Evolutionary conservation across 2,329 filamentous ascomycete genomes (phyloP), one percentile per base, ranked within the genome.

Genomic region (Plectosphaerella plurivora): DNA sequence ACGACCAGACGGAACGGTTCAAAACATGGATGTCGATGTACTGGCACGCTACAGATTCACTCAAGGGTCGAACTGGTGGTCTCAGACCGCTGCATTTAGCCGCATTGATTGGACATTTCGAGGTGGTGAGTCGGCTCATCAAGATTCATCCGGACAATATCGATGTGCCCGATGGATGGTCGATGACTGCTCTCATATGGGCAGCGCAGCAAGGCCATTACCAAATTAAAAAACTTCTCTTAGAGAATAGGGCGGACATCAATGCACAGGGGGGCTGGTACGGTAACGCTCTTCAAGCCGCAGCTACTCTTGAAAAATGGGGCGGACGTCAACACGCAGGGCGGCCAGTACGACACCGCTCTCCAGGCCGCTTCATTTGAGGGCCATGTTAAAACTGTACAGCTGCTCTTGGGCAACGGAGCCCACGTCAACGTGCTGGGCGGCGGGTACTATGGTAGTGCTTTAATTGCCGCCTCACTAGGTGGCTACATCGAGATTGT

Each of bases 261-360:
- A 22, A 45, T 20, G 16, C n/a, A n/a, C n/a, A 15, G 5, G 5
- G 22, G 25, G 18, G 41, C 28, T 16, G 41, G 15, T 28, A 36
- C 16, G 33, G 33, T 5, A 45, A 39, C 20, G 42, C 49, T 24
- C 49, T 51, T 0, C 15, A 51, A 33, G 35, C 44, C 18, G 49
- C 49, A 51, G 41, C 41, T 51, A 14, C 49, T 50, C 15, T 36
- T 50, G 15, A 16, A 50, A 4, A 50, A 45, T n/a, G 49, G 49
- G 24, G 49, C 49, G n/a, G 33, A 46, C 12, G 14, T 51, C 16
- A 24, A 51, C 33, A 20, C 41, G 25, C 41, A 45, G 28, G 28
- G 25, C 10, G 39, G 25, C 28, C 0, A 39, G 20, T 6, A n/a
- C 16, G 25, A 14, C 12, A 20, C 24, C 22, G 44, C 49, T 51